Evolutionary conservation across 768 basidiomycete species (phyloP).

Genomic region (Daedaleopsis sinensis): DNA sequence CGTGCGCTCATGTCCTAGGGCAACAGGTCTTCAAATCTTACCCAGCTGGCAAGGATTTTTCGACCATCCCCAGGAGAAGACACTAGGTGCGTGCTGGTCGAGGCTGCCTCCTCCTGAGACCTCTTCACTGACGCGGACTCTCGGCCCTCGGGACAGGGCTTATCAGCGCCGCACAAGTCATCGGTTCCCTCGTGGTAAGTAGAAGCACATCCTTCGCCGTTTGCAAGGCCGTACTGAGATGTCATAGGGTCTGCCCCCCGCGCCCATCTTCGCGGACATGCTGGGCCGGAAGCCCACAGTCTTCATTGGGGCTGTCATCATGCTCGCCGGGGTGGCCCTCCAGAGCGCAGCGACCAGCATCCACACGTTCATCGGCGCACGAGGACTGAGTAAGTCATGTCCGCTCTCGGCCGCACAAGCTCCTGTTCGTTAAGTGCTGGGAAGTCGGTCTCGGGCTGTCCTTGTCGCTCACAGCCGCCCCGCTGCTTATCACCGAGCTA

Average conservation of each 20-base stretch:
- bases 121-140: not conserved
- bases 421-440: not conserved
- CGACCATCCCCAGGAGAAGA: slow-evolving; percentile 50
- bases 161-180: slow-evolving; percentile 62
- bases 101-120: not conserved
- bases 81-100: slow-evolving; percentile 42
- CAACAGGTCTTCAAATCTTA: slow-evolving; percentile 68
- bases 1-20: not conserved
- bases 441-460: slow-evolving; percentile 66
- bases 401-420: slow-evolving; percentile 2
- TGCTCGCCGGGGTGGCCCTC: slow-evolving; percentile 63
- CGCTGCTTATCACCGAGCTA: slow-evolving; percentile 65
- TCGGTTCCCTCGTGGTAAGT: slow-evolving; percentile 30
- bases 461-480: slow-evolving; percentile 64
- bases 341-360: slow-evolving; percentile 53
- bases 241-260: slow-evolving; percentile 58
- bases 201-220: not conserved
- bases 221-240: not conserved
- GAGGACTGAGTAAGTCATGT: slow-evolving; percentile 50
- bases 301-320: slow-evolving; percentile 61
- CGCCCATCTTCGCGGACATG: slow-evolving; percentile 61
- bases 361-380: slow-evolving; percentile 57
- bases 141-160: slow-evolving; percentile 45
- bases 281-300: slow-evolving; percentile 64
- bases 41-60: slow-evolving; percentile 66